These are phyloP conservation scores for Calocera viscosa DNA, from an alignment of 768 basidiomycete genomes.

Conservation along the genomic window DNA sequence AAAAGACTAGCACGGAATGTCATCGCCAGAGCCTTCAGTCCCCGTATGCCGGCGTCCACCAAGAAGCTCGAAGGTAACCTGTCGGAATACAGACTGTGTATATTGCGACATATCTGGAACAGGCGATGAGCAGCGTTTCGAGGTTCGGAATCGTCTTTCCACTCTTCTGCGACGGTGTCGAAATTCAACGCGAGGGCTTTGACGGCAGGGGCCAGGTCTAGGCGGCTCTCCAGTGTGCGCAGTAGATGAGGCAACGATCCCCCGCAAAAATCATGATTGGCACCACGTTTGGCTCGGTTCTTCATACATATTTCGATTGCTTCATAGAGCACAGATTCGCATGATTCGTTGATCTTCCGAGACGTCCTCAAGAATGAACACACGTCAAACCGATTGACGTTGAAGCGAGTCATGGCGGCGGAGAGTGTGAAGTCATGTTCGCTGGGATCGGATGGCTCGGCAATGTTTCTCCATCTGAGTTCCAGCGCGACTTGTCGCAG, in stretches of 20 bases:
- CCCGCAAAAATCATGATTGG: neutral
- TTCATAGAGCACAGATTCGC: neutral
- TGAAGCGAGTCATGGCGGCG: neutral
- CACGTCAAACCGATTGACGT: neutral
- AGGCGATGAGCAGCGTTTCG: neutral
- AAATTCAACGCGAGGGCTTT: neutral
- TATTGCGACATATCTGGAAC: neutral
- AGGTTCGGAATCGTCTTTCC: neutral
- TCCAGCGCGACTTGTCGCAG: neutral
- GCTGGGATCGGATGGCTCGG: neutral
- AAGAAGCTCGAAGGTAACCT: neutral
- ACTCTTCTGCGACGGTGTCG: neutral
- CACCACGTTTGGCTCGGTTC: neutral
- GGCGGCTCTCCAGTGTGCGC: neutral
- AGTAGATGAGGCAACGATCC: neutral
- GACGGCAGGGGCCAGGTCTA: neutral
- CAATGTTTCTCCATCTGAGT: neutral
- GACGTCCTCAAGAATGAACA: neutral
- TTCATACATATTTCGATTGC: neutral
- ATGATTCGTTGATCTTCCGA: neutral
- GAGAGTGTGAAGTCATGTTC: neutral
- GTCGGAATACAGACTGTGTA: neutral
- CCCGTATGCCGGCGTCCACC: neutral
- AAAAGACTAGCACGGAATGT: neutral
- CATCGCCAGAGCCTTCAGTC: neutral